These are phyloP conservation scores for Quercus mongolica DNA, from an alignment of 306 rosid genomes.

Conservation along the genomic window DNA sequence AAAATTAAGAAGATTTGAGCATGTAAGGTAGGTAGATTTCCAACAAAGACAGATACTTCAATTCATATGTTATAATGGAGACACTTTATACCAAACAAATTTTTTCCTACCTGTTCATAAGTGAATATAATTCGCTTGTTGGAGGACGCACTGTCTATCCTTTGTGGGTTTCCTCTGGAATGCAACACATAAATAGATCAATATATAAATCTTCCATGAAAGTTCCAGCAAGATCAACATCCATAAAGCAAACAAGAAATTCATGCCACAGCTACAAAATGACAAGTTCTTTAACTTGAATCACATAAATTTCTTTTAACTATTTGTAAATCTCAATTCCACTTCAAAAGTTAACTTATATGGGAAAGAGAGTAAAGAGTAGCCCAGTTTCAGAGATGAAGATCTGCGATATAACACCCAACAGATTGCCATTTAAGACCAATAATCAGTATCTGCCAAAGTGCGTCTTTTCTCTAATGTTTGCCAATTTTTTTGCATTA, in stretches of 20 bases:
- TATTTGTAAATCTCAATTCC: not conserved
- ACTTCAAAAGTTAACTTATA: too few relatives aligned
- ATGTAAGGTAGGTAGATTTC: not conserved
- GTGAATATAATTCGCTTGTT: constrained; percentile 85
- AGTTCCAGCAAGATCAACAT: constrained; percentile 1
- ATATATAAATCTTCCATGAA: constrained; percentile 2
- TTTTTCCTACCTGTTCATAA: constrained; percentile 74
- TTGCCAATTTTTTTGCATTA: not conserved
- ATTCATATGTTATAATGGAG: constrained; percentile 1
- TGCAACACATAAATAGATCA: constrained; percentile 15
- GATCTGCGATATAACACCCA: constrained; percentile 3
- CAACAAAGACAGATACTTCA: not conserved
- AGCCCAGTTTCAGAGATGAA: not conserved
- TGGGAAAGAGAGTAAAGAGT: too few relatives aligned
- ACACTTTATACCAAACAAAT: not conserved
- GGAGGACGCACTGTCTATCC: constrained; percentile 85
- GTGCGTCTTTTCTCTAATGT: not conserved
- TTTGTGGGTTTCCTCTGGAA: constrained; percentile 96
- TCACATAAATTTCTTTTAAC: not conserved
- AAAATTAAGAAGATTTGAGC: not conserved
- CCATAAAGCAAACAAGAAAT: not conserved
- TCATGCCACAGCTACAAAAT: not conserved
- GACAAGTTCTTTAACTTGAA: not conserved
- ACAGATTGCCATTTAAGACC: constrained; percentile 6
- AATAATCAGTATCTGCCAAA: not conserved